These are phyloP conservation scores for Crithidia acanthocephali DNA, from an alignment of 208 protist species.

Conservation along the genomic window DNA sequence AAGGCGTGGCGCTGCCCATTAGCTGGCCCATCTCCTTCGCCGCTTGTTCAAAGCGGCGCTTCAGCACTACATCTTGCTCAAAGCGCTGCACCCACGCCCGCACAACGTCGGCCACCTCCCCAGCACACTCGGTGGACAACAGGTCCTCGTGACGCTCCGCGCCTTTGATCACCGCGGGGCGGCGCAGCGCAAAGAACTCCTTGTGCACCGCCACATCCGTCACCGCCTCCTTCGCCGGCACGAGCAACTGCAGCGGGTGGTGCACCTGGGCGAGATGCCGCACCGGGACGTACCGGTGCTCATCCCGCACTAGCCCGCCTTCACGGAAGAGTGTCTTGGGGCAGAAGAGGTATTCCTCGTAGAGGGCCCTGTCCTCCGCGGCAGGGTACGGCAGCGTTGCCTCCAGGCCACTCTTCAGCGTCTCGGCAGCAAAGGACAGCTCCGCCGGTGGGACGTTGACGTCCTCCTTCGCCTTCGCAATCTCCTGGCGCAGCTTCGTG, in stretches of 20 bases:
- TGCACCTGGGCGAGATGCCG: conserved; percentile 58
- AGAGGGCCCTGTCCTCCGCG: conserved; percentile 52
- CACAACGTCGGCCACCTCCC: conserved; percentile 68
- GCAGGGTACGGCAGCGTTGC: conserved; percentile 45
- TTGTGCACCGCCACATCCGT: conserved; percentile 72
- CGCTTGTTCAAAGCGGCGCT: conserved; percentile 79
- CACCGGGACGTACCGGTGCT: conserved; percentile 68
- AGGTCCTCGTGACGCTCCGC: conserved; percentile 60
- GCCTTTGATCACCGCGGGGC: conserved; percentile 63
- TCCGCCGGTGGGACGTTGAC: conserved; percentile 75
- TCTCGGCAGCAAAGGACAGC: conserved; percentile 67
- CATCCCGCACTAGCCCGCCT: conserved; percentile 56
- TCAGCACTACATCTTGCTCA: conserved; percentile 73
- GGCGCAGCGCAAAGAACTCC: conserved; percentile 75
- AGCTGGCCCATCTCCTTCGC: conserved; percentile 79
- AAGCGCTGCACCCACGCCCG: conserved; percentile 81
- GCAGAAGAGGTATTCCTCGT: conserved; percentile 63
- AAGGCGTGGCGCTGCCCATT: conserved; percentile 40
- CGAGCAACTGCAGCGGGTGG: conserved; percentile 82
- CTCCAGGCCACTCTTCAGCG: conserved; percentile 54
- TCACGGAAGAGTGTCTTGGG: conserved; percentile 44
- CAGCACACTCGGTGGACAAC: conserved; percentile 48
- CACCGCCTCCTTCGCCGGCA: conserved; percentile 51
- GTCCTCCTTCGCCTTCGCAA: conserved; percentile 68
- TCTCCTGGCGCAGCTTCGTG: conserved; percentile 54